Evolutionary conservation across 345 rosid genomes (phyloP), one percentile per base, ranked within the genome.

Genomic region (Rubroshorea leprosula): DNA sequence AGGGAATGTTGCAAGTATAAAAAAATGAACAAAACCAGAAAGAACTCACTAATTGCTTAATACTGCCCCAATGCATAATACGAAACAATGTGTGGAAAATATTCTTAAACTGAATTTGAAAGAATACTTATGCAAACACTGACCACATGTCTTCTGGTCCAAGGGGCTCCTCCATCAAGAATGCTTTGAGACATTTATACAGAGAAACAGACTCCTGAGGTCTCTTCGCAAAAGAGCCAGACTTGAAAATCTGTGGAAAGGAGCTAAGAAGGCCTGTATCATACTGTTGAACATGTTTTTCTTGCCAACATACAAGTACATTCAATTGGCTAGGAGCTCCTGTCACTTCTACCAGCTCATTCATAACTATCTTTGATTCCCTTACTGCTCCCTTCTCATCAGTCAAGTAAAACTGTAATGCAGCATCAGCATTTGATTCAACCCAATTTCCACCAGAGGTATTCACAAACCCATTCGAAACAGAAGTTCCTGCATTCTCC

Each of bases 101-200:
- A 51, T 15, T 27, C 51, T 25, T 46, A 65, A 44, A 63, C 47
- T 41, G 53, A 60, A 23, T 31, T 54, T 10, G 18, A 68, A 49
- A 17, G n/a, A 4, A 63, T 43, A 55, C 16, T 10, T 14, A 65
- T 15, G 20, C 47, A 59, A 54, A 57, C 51, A 82, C 95, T 82
- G 48, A 94, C 99, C 97, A 90, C 99, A 90, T 94, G 73, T 94
- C 99, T 69, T 94, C 97, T 24, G 96, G 99, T 67, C 99, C 99
- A 72, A 94, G 95, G 20, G 97, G 99, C 80, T 94, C 97, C 75
- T 85, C 96, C 45, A 67, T 90, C 69, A 94, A 73, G 87, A 94
- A 94, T 61, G 99, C 93, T 83, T 90, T 92, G 50, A 90, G 96
- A 74, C 97, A 90, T 61, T 80, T 90, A 73, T 87, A 87, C 58